phyloP scores from a whole-genome alignment of 306 rosid genomes.

The Carpinus fangiana region DNA sequence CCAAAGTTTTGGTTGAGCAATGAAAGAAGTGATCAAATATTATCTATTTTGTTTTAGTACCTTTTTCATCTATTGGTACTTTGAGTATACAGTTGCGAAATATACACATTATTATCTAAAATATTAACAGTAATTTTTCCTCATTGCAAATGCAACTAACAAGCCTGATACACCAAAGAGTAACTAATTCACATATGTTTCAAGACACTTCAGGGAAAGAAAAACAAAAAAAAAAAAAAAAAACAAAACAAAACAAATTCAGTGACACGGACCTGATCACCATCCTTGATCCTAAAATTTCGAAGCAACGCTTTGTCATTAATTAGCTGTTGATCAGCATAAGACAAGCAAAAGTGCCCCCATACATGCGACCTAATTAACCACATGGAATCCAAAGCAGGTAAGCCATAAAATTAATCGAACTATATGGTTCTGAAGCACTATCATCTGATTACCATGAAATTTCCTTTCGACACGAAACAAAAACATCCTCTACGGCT shows the following conservation, averaged over 20 bases:
- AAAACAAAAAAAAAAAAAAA: background rate
- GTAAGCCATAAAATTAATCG: background rate
- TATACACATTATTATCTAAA: background rate
- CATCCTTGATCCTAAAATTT: constrained; percentile 47
- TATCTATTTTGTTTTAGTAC: background rate
- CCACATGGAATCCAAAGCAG: background rate
- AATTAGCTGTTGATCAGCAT: constrained; percentile 42
- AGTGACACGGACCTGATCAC: constrained; percentile 46
- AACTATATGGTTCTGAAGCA: background rate
- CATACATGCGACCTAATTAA: constrained; percentile 54
- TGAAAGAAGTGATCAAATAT: background rate
- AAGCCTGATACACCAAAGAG: background rate
- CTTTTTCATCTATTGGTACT: too few species aligned
- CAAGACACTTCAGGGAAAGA: background rate
- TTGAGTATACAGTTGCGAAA: background rate
- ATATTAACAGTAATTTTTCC: background rate
- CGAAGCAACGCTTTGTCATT: constrained; percentile 39
- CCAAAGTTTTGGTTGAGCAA: background rate
- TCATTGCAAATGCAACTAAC: background rate
- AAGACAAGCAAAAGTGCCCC: constrained; percentile 59
- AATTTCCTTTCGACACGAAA: constrained; percentile 26
- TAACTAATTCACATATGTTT: background rate
- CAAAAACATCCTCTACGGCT: constrained; percentile 44
- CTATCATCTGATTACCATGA: constrained; percentile 35
- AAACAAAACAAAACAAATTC: too few species aligned